Base-by-base conservation (phyloP, 495 filamentous ascomycete species). In the Schizothecium vesticola region DNA sequence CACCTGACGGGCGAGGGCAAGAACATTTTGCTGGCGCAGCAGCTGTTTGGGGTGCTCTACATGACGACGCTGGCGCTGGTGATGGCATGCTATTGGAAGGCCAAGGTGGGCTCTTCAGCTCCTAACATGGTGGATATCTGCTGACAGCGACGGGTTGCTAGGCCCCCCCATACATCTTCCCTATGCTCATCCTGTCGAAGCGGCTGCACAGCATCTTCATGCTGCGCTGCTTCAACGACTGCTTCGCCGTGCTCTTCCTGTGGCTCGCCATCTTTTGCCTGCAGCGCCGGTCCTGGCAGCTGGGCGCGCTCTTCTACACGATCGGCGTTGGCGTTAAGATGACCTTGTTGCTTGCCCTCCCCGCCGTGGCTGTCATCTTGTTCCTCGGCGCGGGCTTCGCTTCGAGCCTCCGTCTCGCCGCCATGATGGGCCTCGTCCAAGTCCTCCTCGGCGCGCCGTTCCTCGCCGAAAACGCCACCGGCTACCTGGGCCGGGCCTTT, bases 191-290 rank as follows among this genome's bases (percentile, higher is more conserved):
- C 43, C 83, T 97, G 55, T 97, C 94, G 64, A 98, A 97, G 76
- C 86, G 95, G 8, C 82, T 98, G 28, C 95, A 99, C 77, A 96
- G 92, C 78, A 89, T 99, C 59, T 99, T 93, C 76, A 78, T 99
- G 67, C 84, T 99, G 65, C 89, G 95, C 21, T 87, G 93, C 71
- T 99, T 99, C 85, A 99, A 99, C 79, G 95, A 99, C 82, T 89
- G 92, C 66, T 90, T 96, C 71, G 92, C 94, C 9, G 83, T 91
- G 26, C 82, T 93, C 66, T 89, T 90, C 64, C 86, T 98, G 73
- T 97, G 91, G 84, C 72, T 89, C 29, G 88, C 92, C 25, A 90
- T 97, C 56, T 92, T 89, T 74, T 77, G 86, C 55, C 91, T 91
- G 74, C 90, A 97, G 79, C 82, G 82, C 64, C 84, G 88, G 16